A percentile compares a stretch with the other conserved stretches of the same genome.
Conservation (phyloP, 805 yeast genomes). For the Yarrowia alimentaria region DNA sequence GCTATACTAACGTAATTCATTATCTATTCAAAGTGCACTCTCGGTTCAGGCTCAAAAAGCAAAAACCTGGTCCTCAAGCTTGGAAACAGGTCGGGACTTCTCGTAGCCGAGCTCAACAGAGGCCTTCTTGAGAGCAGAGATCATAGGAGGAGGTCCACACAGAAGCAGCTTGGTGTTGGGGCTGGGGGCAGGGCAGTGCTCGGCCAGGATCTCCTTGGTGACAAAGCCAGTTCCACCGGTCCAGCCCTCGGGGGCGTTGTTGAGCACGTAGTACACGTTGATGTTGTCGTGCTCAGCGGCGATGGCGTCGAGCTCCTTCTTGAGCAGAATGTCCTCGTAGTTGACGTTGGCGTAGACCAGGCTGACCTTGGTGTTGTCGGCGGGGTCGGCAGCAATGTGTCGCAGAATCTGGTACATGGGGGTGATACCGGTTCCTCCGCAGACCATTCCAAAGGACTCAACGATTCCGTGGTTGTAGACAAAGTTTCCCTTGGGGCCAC, state of each 20-base stretch:
- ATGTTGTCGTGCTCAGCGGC: constrained; percentile 53
- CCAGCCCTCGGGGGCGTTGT: constrained; percentile 71
- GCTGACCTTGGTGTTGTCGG: constrained; percentile 70
- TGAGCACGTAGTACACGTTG: constrained; percentile 67
- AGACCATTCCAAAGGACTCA: constrained; percentile 76
- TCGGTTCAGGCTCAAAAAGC: constrained; percentile 53
- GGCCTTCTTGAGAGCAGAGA: constrained; percentile 75
- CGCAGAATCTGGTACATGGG: constrained; percentile 90
- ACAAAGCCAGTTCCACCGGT: constrained; percentile 80
- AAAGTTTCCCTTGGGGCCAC: constrained; percentile 88
- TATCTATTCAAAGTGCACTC: not conserved
- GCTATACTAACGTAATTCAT: constrained; percentile 22
- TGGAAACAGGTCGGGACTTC: constrained; percentile 85
- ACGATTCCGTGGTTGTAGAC: constrained; percentile 77
- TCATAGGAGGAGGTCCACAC: constrained; percentile 96
- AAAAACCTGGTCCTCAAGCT: constrained; percentile 86
- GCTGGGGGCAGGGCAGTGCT: constrained; percentile 59
- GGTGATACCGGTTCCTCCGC: constrained; percentile 95
- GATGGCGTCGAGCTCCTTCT: constrained; percentile 71
- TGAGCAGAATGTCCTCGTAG: constrained; percentile 74
- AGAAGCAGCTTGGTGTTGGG: constrained; percentile 65
- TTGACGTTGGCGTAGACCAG: constrained; percentile 79
- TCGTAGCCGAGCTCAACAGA: constrained; percentile 69
- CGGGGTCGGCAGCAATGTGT: constrained; percentile 71
- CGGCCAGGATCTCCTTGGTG: constrained; percentile 66